Base-by-base conservation (phyloP, 805 yeast species). In the Ogataea angusta region DNA sequence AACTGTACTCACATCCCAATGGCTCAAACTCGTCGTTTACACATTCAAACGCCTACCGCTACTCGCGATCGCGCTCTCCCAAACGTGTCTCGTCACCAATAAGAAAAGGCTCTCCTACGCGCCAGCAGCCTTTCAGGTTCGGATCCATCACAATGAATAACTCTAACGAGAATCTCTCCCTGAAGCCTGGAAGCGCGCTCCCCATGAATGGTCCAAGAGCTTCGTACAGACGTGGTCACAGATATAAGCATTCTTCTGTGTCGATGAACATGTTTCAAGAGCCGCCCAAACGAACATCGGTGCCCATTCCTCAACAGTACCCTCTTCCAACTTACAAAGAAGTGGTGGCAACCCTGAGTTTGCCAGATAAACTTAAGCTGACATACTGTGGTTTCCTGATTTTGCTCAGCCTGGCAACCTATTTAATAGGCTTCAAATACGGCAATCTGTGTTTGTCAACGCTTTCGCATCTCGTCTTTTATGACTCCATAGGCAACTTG, bases 201-300 rank as follows among this genome's bases (percentile, higher is more conserved):
- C 46, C 51, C 4, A 41, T 40, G 6, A 9, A 30, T 18, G 47
- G 46, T 6, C 62, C 67, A 10, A 73, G 67, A 54, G 77, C 88
- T 1, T 80, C 85, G 0, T 86, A 80, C 53, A 80, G 99, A 69
- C 80, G 90, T 52, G 99, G 99, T 6, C 99, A 91, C 63, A 76
- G 91, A 52, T 91, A 91, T 60, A 91, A 91, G 60, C 98, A 91
- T 62, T 89, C 97, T 3, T 89, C 96, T 7, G 96, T 91, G 5
- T 88, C 96, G 5, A 85, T 91, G 93, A 90, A 91, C 61, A 75
- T 91, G 59, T 91, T 93, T 60, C 96, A 87, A 62, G 97, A 91
- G 56, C 96, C 97, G 1, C 84, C 89, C 12, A 77, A 71, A 29
- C 70, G 81, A 26, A 80, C 84, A 4, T 84, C 89, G 1, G 64